A percentile compares a stretch with the other conserved stretches of the same genome.
Evolutionary conservation across 306 rosid species (phyloP).

Genomic region (Styphnolobium japonicum): DNA sequence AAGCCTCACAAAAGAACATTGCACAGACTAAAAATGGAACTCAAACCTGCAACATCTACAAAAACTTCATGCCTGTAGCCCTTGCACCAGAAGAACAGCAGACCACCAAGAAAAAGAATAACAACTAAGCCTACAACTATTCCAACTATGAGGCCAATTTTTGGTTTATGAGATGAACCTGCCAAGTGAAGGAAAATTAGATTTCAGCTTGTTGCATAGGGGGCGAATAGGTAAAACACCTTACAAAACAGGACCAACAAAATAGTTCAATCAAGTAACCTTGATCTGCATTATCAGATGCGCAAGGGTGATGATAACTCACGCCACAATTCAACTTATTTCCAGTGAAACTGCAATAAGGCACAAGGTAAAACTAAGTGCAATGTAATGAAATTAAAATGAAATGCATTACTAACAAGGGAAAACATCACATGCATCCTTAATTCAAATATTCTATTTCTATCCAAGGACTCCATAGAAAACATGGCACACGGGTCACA

Average conservation of each 20-base stretch:
- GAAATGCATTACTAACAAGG: background rate
- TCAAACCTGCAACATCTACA: slow-evolving; percentile 85
- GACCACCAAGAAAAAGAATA: slow-evolving; percentile 51
- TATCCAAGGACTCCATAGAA: slow-evolving; percentile 2
- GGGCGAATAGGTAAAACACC: background rate
- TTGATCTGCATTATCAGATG: slow-evolving; percentile 47
- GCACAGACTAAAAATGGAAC: slow-evolving; percentile 15
- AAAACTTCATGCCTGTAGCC: slow-evolving; percentile 64
- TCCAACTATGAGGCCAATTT: slow-evolving; percentile 66
- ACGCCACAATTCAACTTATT: slow-evolving; percentile 64
- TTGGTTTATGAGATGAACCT: slow-evolving; percentile 59
- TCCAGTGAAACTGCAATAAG: slow-evolving; percentile 72
- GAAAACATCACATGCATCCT: background rate
- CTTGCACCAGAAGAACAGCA: slow-evolving; percentile 55
- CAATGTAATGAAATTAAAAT: background rate
- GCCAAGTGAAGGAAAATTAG: slow-evolving; percentile 28
- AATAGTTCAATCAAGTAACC: slow-evolving; percentile 46
- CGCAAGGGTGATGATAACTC: slow-evolving; percentile 43
- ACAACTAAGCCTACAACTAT: slow-evolving; percentile 48
- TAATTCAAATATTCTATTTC: background rate
- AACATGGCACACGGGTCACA: background rate
- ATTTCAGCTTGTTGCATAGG: slow-evolving; percentile 15
- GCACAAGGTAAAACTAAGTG: slow-evolving; percentile 22
- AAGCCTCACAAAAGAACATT: background rate
- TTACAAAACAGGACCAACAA: background rate